Conservation (phyloP, 768 basidiomycete species). For the Infundibulicybe gibba region DNA sequence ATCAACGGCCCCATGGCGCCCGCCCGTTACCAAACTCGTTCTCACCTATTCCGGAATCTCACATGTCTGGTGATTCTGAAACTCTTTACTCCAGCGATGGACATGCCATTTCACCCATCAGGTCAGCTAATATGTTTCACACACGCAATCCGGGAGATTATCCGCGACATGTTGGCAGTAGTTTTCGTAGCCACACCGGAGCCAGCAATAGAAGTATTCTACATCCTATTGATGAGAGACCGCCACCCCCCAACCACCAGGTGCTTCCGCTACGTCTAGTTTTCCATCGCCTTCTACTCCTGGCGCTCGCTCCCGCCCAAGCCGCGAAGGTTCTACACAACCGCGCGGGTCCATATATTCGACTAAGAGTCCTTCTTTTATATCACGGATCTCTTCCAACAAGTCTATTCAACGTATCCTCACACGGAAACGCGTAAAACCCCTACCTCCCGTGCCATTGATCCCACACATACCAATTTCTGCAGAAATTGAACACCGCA, state of each 20-base stretch:
- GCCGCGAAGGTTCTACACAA: slow-evolving; percentile 4
- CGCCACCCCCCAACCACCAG: slow-evolving; percentile 1
- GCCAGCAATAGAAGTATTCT: slow-evolving; percentile 15
- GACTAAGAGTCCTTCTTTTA: slow-evolving; percentile 46
- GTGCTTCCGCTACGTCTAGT: too few relatives aligned
- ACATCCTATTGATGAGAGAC: slow-evolving; percentile 17
- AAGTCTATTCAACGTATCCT: slow-evolving; percentile 32
- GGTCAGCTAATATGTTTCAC: slow-evolving; percentile 20
- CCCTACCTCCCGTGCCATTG: slow-evolving; percentile 56
- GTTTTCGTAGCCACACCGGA: too few relatives aligned
- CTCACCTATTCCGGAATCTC: slow-evolving; percentile 21
- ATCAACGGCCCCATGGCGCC: slow-evolving; percentile 12
- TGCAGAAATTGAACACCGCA: slow-evolving; percentile 35
- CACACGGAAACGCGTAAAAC: slow-evolving; percentile 44
- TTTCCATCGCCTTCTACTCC: too few relatives aligned
- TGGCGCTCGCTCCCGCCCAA: too few relatives aligned
- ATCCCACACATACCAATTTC: slow-evolving; percentile 43
- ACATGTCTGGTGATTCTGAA: slow-evolving; percentile 32
- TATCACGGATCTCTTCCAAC: slow-evolving; percentile 43
- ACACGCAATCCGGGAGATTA: too few relatives aligned
- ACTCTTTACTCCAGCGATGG: slow-evolving; percentile 31
- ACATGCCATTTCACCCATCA: slow-evolving; percentile 16
- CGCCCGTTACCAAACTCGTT: slow-evolving; percentile 33
- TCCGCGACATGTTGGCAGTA: too few relatives aligned
- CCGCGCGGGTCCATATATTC: slow-evolving; percentile 41